Evolutionary conservation across 441 rosid genomes (phyloP).

Genomic region (Dalechampia spathulata): DNA sequence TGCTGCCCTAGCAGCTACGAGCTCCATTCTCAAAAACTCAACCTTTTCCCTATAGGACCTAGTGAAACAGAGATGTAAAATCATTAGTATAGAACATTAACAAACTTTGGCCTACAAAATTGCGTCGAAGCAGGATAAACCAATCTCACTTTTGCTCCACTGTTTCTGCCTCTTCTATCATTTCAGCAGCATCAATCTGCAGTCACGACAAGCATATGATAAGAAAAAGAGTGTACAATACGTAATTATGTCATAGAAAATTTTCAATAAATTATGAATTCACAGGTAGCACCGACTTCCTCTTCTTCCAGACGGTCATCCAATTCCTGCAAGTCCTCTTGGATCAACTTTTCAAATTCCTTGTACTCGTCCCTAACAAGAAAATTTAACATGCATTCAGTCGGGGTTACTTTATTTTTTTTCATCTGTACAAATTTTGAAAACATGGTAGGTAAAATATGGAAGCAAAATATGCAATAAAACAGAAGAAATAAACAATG

Average conservation of each 20-base stretch:
- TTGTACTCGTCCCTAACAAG: slow-evolving; percentile 79
- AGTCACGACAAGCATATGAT: background rate
- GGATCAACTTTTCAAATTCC: slow-evolving; percentile 88
- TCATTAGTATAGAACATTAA: background rate
- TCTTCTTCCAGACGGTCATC: slow-evolving; percentile 94
- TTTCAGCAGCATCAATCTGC: slow-evolving; percentile 97
- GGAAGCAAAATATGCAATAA: background rate
- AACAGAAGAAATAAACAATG: background rate
- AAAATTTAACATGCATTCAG: slow-evolving; percentile 8
- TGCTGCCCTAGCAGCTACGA: slow-evolving; percentile 54
- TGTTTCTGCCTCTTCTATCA: slow-evolving; percentile 76
- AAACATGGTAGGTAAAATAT: background rate
- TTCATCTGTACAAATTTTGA: background rate
- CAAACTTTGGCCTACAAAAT: background rate
- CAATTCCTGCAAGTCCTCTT: slow-evolving; percentile 80
- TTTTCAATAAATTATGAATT: background rate
- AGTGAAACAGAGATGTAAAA: slow-evolving; percentile 1
- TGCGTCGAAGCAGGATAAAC: background rate
- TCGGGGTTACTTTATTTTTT: slow-evolving; percentile 9
- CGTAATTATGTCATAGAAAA: background rate
- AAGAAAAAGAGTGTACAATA: background rate
- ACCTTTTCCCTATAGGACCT: slow-evolving; percentile 63
- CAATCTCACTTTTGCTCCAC: slow-evolving; percentile 74
- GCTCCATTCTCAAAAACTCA: slow-evolving; percentile 62
- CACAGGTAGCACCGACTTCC: slow-evolving; percentile 43